Percentiles rank a stretch among this genome's conserved stretches.
phyloP scores from a whole-genome alignment of 2,329 filamentous ascomycete genomes.

The Colletotrichum theobromicola region DNA sequence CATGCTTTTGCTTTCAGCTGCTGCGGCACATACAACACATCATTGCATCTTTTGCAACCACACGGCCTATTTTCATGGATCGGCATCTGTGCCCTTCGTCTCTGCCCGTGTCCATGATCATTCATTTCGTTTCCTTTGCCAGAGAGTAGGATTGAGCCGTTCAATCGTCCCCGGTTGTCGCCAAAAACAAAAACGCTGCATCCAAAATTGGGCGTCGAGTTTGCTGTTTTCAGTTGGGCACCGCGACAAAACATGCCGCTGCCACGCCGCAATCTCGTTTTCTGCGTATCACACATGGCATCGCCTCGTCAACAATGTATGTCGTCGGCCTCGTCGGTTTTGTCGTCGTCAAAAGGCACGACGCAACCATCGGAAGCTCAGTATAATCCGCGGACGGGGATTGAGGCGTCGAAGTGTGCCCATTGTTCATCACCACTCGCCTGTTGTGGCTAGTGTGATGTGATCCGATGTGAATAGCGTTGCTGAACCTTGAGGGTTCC shows the following conservation, averaged over 20 bases:
- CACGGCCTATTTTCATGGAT: not conserved
- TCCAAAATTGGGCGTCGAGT: not conserved
- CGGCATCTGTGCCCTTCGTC: not conserved
- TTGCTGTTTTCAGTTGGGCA: not conserved
- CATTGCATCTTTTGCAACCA: not conserved
- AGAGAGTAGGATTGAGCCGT: conserved; percentile 1
- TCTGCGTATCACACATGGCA: not conserved
- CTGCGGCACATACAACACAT: not conserved
- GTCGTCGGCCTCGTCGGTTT: not conserved
- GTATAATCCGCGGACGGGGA: conserved; percentile 3
- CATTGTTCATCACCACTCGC: conserved; percentile 10
- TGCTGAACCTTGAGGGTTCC: conserved; percentile 18
- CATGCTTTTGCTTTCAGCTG: not conserved
- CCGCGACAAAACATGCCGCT: not conserved
- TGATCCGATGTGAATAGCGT: conserved; percentile 22
- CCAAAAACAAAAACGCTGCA: not conserved
- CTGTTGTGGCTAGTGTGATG: conserved; percentile 21
- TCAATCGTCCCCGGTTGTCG: not conserved
- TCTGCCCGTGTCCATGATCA: not conserved
- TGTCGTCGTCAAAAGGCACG: not conserved
- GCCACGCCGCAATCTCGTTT: conserved; percentile 12
- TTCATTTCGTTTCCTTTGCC: not conserved
- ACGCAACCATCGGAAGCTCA: not conserved
- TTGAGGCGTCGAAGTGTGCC: conserved; percentile 15
- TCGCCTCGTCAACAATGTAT: not conserved